phyloP scores from a whole-genome alignment of 805 yeast genomes.

The Metschnikowia colocasiae region DNA sequence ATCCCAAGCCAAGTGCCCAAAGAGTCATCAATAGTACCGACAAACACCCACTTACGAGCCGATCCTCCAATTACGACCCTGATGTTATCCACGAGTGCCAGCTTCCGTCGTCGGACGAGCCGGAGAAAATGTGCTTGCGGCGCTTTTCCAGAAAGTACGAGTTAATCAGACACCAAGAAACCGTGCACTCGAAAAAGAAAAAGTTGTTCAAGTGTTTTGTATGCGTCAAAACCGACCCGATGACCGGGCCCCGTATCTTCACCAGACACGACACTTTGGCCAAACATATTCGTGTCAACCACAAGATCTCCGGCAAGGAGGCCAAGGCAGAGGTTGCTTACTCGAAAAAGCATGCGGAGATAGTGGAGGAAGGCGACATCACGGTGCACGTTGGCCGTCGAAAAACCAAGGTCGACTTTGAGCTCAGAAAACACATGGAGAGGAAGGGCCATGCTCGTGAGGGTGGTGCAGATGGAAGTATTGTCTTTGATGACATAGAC shows the following conservation, averaged over 20 bases:
- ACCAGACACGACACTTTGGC: slow-evolving; percentile 93
- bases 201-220: slow-evolving; percentile 81
- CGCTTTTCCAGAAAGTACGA: slow-evolving; percentile 70
- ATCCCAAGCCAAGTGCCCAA: slow-evolving; percentile 28
- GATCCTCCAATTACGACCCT: slow-evolving; percentile 44
- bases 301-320: slow-evolving; percentile 43
- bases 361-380: slow-evolving; percentile 47
- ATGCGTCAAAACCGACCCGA: slow-evolving; percentile 68
- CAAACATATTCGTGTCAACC: slow-evolving; percentile 66
- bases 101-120: slow-evolving; percentile 42
- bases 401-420: slow-evolving; percentile 45
- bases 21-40: slow-evolving; percentile 24
- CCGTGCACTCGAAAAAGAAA: slow-evolving; percentile 87
- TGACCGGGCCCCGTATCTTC: slow-evolving; percentile 67
- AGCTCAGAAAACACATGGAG: slow-evolving; percentile 44
- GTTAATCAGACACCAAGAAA: slow-evolving; percentile 90
- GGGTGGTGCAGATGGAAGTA: slow-evolving; percentile 16
- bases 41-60: slow-evolving; percentile 20
- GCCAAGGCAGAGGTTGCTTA: slow-evolving; percentile 47
- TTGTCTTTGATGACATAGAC: slow-evolving; percentile 14
- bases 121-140: slow-evolving; percentile 38
- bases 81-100: slow-evolving; percentile 47
- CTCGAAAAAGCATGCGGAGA: slow-evolving; percentile 44
- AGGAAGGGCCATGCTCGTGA: slow-evolving; percentile 22
- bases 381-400: slow-evolving; percentile 45